Evolutionary conservation across 2,329 filamentous ascomycete species (phyloP).

Genomic region (Neofusicoccum sp.): DNA sequence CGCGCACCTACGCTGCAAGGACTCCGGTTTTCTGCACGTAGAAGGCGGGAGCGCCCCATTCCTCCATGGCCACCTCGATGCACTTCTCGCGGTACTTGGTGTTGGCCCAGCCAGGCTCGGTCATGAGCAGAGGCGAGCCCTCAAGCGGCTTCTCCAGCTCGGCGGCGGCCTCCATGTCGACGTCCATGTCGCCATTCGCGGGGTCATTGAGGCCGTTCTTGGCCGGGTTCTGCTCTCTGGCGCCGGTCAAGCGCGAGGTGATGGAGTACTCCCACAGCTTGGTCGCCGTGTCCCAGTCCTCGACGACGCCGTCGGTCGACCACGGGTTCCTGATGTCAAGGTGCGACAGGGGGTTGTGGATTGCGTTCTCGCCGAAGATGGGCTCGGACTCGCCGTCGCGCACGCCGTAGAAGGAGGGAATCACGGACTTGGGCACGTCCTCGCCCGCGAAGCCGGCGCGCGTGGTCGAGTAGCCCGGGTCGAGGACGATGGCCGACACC

Average conservation of each 20-base stretch:
- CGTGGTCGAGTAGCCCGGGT: conserved; percentile 87
- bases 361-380: conserved; percentile 87
- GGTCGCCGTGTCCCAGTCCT: conserved; percentile 92
- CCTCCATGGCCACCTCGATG: conserved; percentile 96
- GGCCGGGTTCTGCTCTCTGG: conserved; percentile 67
- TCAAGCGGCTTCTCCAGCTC: conserved; percentile 73
- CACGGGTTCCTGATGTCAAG: conserved; percentile 93
- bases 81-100: conserved; percentile 87
- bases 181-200: conserved; percentile 59
- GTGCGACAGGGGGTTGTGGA: conserved; percentile 73
- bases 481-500: conserved; percentile 94
- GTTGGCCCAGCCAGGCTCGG: conserved; percentile 91
- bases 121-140: conserved; percentile 90
- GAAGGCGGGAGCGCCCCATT: conserved; percentile 92
- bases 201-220: conserved; percentile 80
- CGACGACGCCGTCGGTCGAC: conserved; percentile 83
- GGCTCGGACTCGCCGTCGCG: conserved; percentile 53
- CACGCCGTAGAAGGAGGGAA: conserved; percentile 84
- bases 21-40: conserved; percentile 90
- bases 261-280: conserved; percentile 93
- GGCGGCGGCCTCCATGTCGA: conserved; percentile 63
- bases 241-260: conserved; percentile 81
- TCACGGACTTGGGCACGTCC: conserved; percentile 91
- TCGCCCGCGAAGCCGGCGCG: conserved; percentile 97
- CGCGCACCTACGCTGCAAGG: conserved; percentile 66